Base-by-base conservation (phyloP, 768 basidiomycete genomes). In the Tylopilus rubrobrunneus region DNA sequence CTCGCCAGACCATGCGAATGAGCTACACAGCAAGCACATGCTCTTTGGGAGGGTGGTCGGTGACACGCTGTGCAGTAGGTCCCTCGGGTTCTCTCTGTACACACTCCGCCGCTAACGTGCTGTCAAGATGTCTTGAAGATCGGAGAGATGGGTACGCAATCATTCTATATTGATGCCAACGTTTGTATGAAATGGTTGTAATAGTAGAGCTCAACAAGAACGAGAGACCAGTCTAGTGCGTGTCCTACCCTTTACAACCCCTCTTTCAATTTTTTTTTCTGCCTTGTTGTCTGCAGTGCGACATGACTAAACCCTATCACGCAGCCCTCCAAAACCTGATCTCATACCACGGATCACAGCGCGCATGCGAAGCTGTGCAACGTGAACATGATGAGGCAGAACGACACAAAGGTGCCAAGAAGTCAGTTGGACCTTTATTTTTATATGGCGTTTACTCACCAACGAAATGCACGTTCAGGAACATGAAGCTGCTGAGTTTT, bases 11-110 rank as follows among this genome's bases (percentile, higher is more conserved):
- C 80, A 89, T 28, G 90, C 95, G 5, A 92, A 96, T 52, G 95
- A 95, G 68, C 74, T 99, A 11, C 88, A 98, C 47, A 91, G 90
- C 42, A 97, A 95, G 67, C 90, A 98, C 63, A 98, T 97, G 0
- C 70, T 98, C 9, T 99, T 98, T 57, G 96, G 95, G n/a, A 80
- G 92, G 45, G 80, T 84, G 49, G 79, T 92, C 14, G 92, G 92
- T 5, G 91, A 94, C 65, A 94, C 92, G 0, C 73, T 96, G 40
- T 96, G 86, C 73, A 96, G 92, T 92, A 69, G 62, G 86, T 78
- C 17, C 39, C 14, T 42, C 33, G 12, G 25, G 19, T 19, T 19
- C 25, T 25, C 25, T 25, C 25, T 25, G 25, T 25, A 25, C 25
- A 25, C 25, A 5, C 25, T 25, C 25, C 25, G 25, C 19, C 4